Conservation (phyloP, 1,284 basidiomycete species). For the Pholiota adiposa region DNA sequence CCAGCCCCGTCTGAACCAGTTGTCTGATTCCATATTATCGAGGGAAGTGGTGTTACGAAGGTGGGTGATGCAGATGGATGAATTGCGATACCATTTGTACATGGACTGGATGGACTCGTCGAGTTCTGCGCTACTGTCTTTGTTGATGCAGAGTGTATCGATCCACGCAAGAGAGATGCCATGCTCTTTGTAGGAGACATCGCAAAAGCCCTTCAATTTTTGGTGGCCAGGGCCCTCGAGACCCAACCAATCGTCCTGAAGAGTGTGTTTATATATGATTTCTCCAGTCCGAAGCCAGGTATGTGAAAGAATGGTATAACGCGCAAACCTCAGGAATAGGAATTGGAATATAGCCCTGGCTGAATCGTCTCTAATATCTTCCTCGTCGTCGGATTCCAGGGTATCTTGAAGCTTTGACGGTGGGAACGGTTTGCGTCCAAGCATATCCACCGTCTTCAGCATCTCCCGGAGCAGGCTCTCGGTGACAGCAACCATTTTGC, state of each 20-base stretch:
- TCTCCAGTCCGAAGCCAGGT: background rate
- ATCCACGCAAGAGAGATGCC: conserved; percentile 4
- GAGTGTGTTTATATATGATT: background rate
- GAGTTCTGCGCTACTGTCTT: conserved; percentile 9
- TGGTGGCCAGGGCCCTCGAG: background rate
- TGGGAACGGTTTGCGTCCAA: background rate
- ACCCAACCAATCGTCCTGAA: background rate
- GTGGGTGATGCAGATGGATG: conserved; percentile 4
- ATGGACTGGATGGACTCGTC: conserved; percentile 11
- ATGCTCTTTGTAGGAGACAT: background rate
- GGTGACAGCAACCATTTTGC: background rate
- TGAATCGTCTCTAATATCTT: background rate
- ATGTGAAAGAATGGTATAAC: conserved; percentile 1
- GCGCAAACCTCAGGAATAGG: background rate
- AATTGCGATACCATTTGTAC: conserved; percentile 7
- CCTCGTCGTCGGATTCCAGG: background rate
- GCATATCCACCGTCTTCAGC: background rate
- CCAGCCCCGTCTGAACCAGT: conserved; percentile 8
- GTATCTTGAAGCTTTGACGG: background rate
- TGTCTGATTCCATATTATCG: background rate
- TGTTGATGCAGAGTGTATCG: conserved; percentile 9
- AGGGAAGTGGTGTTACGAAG: background rate
- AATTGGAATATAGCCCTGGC: background rate
- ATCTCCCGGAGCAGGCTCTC: background rate
- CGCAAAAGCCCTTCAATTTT: conserved; percentile 1